Base-by-base conservation (phyloP, 371 early-diverging fungal species). In the Apophysomyces ossiformis region DNA sequence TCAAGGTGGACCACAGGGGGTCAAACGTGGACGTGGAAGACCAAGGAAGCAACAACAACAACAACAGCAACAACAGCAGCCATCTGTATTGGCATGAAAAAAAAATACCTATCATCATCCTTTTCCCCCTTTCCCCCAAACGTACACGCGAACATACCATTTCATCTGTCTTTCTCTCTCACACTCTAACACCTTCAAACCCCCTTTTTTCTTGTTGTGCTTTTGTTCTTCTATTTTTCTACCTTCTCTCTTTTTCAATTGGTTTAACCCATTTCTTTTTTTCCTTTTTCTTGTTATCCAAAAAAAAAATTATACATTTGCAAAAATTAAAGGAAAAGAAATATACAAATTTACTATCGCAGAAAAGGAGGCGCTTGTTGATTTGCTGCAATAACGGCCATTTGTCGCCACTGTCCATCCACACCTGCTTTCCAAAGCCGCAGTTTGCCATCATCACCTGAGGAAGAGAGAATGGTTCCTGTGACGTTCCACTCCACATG, bases 401-500 rank as follows among this genome's bases (percentile, higher is more conserved):
- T 88, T 66, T 88, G 88, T 67, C 85, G 82, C 90, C 90, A 91
- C 57, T 86, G 82, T 32, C 86, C 88, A 66, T 84, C 81, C 63
- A 76, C 86, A 0, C 83, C 84, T 18, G 87, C 86, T 72, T 90
- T 93, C 96, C 97, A 98, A 58, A 96, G 74, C 1, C 95, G 85
- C 15, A 95, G 85, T 66, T 87, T 91, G 21, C 97, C 97, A 76
- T 98, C 98, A 68, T 96, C 96, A 21, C 96, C 96, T 57, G 93
- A 90, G 11, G 92, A 92, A 4, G 91, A 87, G 18, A 98, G 78
- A 44, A 96, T 90, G 0, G 97, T 96, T 4, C 97, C 98, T 4
- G 93, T 92, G 36, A 96, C 78, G 76, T 98, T 98, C 96, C 97
- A 97, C 69, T 92, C 91, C 1, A 96, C 94, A 12, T 91, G 80